A percentile compares a stretch with the other conserved stretches of the same genome.
Conservation (phyloP, 352 stramenopile species). For the Thalassiosira hispida region DNA sequence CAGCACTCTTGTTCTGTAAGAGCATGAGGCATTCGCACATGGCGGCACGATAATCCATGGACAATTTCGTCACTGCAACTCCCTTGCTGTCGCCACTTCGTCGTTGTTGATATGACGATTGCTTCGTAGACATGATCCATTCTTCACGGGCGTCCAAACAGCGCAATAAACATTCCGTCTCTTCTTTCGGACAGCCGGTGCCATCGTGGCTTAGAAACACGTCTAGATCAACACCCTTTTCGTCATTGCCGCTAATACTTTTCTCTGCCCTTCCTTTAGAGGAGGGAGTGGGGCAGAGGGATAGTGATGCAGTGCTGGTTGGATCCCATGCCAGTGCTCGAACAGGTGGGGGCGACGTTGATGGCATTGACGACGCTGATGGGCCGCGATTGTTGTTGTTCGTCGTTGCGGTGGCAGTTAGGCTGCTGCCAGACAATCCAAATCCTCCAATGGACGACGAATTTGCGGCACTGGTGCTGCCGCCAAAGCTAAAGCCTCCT, state of each 20-base stretch:
- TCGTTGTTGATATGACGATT: conserved; percentile 6
- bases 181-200: conserved; percentile 56
- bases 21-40: conserved; percentile 40
- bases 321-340: conserved; percentile 62
- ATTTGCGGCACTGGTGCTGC: no score
- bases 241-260: neutral
- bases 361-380: neutral
- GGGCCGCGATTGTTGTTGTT: neutral
- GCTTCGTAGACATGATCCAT: conserved; percentile 10
- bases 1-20: conserved; percentile 13
- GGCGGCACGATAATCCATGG: conserved; percentile 26
- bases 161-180: conserved; percentile 65
- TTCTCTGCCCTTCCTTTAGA: conserved; percentile 9
- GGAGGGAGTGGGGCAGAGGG: conserved; percentile 25
- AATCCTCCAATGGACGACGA: no score
- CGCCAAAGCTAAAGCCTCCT: conserved; percentile 1
- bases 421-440: no score
- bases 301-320: conserved; percentile 44
- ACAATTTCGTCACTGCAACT: conserved; percentile 4
- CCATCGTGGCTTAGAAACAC: conserved; percentile 58
- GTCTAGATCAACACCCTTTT: conserved; percentile 22
- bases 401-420: no score
- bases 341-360: neutral
- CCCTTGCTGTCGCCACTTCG: neutral
- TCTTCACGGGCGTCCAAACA: conserved; percentile 60